These are phyloP conservation scores for Ceratobasidium theobromae DNA, from an alignment of 1,284 basidiomycete species.

Conservation along the genomic window DNA sequence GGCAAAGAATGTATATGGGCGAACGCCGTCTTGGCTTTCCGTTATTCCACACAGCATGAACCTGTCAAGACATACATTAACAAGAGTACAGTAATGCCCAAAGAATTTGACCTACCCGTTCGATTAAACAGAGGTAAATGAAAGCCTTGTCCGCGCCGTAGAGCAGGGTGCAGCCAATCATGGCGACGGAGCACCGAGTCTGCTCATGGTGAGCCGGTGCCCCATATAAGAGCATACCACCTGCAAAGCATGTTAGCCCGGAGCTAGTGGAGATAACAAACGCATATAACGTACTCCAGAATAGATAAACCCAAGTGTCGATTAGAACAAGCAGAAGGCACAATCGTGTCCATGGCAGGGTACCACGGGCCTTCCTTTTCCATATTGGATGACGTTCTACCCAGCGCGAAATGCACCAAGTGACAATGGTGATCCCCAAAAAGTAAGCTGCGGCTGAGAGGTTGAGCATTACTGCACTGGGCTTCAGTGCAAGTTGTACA, in stretches of 20 bases:
- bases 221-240: constrained; percentile 1
- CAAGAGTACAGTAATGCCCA: neutral
- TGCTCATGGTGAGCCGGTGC: neutral
- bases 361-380: neutral
- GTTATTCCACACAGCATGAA: neutral
- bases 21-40: neutral
- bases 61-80: neutral
- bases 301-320: constrained; percentile 10
- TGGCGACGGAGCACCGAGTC: neutral
- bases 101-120: constrained; percentile 6
- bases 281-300: constrained; percentile 1
- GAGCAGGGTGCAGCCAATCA: constrained; percentile 12
- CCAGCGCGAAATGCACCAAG: neutral
- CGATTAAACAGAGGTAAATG: constrained; percentile 20
- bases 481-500: neutral
- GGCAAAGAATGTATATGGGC: neutral
- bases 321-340: constrained; percentile 1
- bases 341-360: constrained; percentile 18
- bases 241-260: neutral
- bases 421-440: constrained; percentile 5
- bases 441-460: constrained; percentile 10
- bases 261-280: neutral
- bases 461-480: constrained; percentile 15
- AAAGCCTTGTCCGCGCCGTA: constrained; percentile 13
- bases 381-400: neutral